Evolutionary conservation across 352 stramenopile species (phyloP).

Genomic region (Globisporangium perplexum): DNA sequence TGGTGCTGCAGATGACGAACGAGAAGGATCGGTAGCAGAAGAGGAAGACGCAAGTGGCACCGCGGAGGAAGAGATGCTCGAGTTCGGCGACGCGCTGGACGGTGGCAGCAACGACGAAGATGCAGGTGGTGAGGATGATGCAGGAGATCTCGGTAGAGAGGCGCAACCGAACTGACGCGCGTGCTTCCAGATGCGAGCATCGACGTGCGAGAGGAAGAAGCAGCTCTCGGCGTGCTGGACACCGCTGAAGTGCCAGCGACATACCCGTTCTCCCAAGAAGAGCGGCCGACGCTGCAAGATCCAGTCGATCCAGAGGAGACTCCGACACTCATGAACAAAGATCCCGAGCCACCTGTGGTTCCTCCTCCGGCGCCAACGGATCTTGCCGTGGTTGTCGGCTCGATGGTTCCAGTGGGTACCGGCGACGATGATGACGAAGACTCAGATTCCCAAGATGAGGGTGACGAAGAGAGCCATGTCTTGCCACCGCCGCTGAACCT

Average conservation of each 20-base stretch:
- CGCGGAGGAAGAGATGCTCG: background rate
- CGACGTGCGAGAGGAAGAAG: background rate
- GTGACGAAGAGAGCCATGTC: constrained; percentile 14
- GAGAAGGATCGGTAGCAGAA: background rate
- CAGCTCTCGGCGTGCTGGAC: background rate
- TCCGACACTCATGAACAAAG: background rate
- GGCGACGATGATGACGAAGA: constrained; percentile 10
- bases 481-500: constrained; percentile 14
- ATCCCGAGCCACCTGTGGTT: background rate
- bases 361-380: constrained; percentile 8
- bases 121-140: background rate
- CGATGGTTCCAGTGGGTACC: constrained; percentile 8
- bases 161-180: background rate
- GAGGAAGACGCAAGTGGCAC: background rate
- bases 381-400: constrained; percentile 7
- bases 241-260: no score
- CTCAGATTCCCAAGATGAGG: constrained; percentile 23
- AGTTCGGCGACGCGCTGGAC: background rate
- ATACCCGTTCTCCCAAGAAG: background rate
- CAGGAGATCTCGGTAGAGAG: background rate
- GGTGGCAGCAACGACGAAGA: background rate
- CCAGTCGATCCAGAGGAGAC: background rate
- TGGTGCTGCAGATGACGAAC: background rate
- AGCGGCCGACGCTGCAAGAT: background rate
- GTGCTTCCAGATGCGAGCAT: background rate